A percentile compares a stretch with the other conserved stretches of the same genome.
These are phyloP conservation scores for Claviceps pazoutovae DNA, from an alignment of 2,329 filamentous ascomycete genomes.

Conservation along the genomic window DNA sequence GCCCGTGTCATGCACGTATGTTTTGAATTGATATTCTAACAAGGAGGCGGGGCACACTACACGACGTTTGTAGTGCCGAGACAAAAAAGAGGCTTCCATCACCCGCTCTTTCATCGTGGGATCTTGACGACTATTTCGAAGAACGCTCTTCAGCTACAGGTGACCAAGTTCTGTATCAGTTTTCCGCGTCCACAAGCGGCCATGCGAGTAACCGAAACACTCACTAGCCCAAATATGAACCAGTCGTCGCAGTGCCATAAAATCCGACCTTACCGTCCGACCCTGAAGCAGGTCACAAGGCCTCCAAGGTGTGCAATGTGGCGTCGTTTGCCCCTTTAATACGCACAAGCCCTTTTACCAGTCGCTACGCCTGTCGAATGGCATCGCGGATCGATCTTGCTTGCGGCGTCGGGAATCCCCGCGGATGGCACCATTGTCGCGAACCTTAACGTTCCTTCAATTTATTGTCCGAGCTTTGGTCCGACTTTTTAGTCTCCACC, in stretches of 20 bases:
- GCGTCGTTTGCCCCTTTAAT: neutral
- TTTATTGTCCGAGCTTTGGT: neutral
- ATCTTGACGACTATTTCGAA: too few relatives aligned
- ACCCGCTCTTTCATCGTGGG: neutral
- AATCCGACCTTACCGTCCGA: too few relatives aligned
- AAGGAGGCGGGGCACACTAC: neutral
- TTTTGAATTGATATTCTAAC: neutral
- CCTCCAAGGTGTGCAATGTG: neutral
- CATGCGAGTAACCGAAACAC: neutral
- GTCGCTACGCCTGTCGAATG: neutral
- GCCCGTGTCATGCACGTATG: neutral
- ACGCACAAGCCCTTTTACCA: neutral
- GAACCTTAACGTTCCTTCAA: neutral
- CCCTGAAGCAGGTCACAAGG: too few relatives aligned
- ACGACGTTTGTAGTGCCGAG: neutral
- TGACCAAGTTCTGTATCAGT: neutral
- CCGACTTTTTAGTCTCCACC: neutral
- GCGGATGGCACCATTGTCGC: neutral
- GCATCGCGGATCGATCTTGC: neutral
- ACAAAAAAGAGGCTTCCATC: neutral
- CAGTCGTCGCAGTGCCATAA: too few relatives aligned
- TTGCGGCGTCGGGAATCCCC: neutral
- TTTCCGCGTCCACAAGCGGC: neutral
- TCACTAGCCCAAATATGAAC: too few relatives aligned
- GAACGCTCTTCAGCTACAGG: neutral